Base-by-base conservation (phyloP, 2,329 filamentous ascomycete genomes). In the Aspergillus brasiliensis region DNA sequence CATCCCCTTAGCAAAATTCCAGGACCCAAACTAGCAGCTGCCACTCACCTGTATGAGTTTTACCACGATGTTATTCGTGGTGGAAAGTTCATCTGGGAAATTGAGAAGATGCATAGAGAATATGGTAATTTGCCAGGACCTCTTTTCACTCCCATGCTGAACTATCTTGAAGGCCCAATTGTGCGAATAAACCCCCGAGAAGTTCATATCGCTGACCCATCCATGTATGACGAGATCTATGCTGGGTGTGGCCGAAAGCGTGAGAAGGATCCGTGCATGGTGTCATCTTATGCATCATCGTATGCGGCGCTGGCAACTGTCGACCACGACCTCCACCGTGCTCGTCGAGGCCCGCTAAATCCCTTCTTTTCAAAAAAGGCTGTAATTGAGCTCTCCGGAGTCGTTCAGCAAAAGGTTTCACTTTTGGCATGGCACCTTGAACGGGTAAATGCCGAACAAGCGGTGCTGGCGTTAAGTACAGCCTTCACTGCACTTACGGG, bases 281-380 rank as follows among this genome's bases (percentile, higher is more conserved):
- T 65, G 53, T 56, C 19, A 60, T 62, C 21, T 59, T 66, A 49
- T 31, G 62, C 60, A 15, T 51, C 60, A 1, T 65, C 65, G 0
- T 37, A 52, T 2, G 67, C 69, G 3, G 61, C 66, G 10, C 62
- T 77, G 19, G 64, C 71, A 5, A 81, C 77, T 0, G 68, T 76
- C 17, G 63, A 71, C 5, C 75, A 79, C 60, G 70, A 79, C 19
- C 66, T 74, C 10, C 80, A 82, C 61, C 52, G 52, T 19, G 23
- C 37, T 28, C 74, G 80, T 4, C 74, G 80, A 19, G 71, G 60
- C 4, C 71, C 76, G 2, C 59, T 82, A 52, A 78, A 74, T 49
- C 72, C 71, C 0, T 82, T 79, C 69, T 83, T 82, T 62, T 80
- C 79, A 4, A 56, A 57, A 21, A 40, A 37, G 13, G 42, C 53